Base-by-base conservation (phyloP, 257 asterid genomes). In the Solanum virginianum region DNA sequence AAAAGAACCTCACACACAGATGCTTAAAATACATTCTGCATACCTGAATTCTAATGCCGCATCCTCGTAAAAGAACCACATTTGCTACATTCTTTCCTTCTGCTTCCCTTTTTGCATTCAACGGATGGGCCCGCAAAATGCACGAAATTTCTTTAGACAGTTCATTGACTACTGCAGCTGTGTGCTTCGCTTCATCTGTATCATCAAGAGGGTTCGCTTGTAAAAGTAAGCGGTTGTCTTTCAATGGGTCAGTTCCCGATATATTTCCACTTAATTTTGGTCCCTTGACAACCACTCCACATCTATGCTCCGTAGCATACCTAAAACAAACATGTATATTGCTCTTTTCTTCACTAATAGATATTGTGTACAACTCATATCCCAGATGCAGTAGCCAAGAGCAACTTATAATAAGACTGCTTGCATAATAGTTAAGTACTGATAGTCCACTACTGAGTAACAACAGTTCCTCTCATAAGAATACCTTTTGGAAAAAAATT, bases 281-380 rank as follows among this genome's bases (percentile, higher is more conserved):
- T 47, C 99, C 99, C 92, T 97, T 97, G 54, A 97, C 98, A 87
- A 97, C 99, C 80, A 97, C 98, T 18, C 99, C 98, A 88, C 98
- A 97, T 89, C 99, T 94, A 88, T 97, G 99, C 94, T 97, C 99
- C 29, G 98, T 95, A 71, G 99, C 98, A 91, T 95, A 97, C 94
- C 98, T 97, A 84, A 51, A 87, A 60, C 36, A 80, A 63, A 85
- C 54, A 63, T 84, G 39, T 80, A 75, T 75, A 22, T 53, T 39
- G 62, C 49, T 41, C 49, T 14, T 10, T 81, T 53, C 80, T 62
- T 24, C 77, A 62, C 10, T 13, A 43, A 66, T 22, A 18, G 62
- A 8, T 49, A 75, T 66, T 51, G 66, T 49, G 10, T 54, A 32
- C 47, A 59, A 72, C 80, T 39, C 70, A 82, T 83, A 41, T 59